phyloP scores from a whole-genome alignment of 1,284 basidiomycete species.

The Ceratobasidium sp. region DNA sequence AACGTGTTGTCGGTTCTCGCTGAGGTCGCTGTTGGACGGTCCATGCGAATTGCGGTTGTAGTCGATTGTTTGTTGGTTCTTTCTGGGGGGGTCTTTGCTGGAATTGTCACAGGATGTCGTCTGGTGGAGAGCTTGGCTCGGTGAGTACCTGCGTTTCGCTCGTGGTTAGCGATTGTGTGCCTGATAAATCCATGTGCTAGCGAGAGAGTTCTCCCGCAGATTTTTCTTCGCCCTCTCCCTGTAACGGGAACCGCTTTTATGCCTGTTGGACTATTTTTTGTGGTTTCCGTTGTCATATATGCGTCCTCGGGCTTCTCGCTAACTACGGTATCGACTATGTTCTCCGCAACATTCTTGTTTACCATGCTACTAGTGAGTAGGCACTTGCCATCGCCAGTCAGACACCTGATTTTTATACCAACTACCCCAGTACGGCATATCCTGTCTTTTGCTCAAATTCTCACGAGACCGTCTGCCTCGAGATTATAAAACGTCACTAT shows the following conservation, averaged over 20 bases:
- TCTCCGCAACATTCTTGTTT: conserved; percentile 51
- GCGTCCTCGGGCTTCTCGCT: conserved; percentile 63
- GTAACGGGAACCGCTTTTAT: conserved; percentile 61
- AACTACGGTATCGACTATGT: conserved; percentile 56
- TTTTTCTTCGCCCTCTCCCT: conserved; percentile 59
- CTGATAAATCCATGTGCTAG: too few relatives aligned
- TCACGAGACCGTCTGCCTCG: conserved; percentile 66
- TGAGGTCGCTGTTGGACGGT: conserved; percentile 63
- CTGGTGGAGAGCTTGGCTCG: conserved; percentile 63
- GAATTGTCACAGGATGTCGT: conserved; percentile 63
- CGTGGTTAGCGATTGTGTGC: background rate
- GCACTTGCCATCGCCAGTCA: conserved; percentile 3
- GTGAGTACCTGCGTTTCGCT: conserved; percentile 29
- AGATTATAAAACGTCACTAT: conserved; percentile 51
- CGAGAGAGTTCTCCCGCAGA: conserved; percentile 63
- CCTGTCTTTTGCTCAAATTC: conserved; percentile 66
- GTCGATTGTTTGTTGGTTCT: conserved; percentile 70
- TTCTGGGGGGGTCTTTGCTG: conserved; percentile 71
- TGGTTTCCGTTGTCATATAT: conserved; percentile 62
- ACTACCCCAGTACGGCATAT: conserved; percentile 67
- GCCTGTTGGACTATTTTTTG: conserved; percentile 59
- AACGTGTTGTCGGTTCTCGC: conserved; percentile 69
- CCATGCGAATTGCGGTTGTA: conserved; percentile 66
- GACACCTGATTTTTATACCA: conserved; percentile 28
- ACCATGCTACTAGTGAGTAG: conserved; percentile 38